These are phyloP conservation scores for Mytilinidion resinicola DNA, from an alignment of 495 filamentous ascomycete genomes.

Conservation along the genomic window DNA sequence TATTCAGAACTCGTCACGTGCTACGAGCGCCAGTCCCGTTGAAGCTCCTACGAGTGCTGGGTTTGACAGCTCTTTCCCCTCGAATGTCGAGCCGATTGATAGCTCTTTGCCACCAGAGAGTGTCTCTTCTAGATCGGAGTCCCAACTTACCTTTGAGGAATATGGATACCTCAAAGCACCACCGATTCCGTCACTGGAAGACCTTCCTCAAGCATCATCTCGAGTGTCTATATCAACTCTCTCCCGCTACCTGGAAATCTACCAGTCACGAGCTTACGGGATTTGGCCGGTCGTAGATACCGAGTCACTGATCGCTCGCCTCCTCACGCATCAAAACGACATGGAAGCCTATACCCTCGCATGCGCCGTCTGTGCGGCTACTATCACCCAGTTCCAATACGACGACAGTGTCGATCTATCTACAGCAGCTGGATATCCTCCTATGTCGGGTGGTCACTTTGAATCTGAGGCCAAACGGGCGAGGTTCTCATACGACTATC, in stretches of 20 bases:
- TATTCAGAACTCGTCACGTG: conserved; percentile 3
- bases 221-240: conserved; percentile 5
- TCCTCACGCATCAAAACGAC: conserved; percentile 31
- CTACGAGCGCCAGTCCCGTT: conserved; percentile 10
- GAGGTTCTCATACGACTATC: conserved; percentile 11
- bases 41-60: not conserved
- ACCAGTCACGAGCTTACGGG: conserved; percentile 43
- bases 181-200: not conserved
- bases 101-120: too few species aligned
- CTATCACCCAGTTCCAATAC: conserved; percentile 42
- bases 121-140: too few species aligned
- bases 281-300: conserved; percentile 47
- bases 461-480: conserved; percentile 20
- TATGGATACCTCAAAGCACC: not conserved
- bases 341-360: conserved; percentile 40
- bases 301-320: conserved; percentile 35
- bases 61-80: too few species aligned
- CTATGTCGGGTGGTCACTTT: conserved; percentile 13
- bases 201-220: too few species aligned
- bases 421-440: conserved; percentile 11
- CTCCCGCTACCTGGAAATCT: conserved; percentile 31
- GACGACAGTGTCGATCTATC: conserved; percentile 3
- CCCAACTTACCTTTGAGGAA: too few species aligned
- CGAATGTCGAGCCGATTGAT: too few species aligned
- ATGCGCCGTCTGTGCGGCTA: conserved; percentile 41